A percentile compares a stretch with the other conserved stretches of the same genome.
phyloP scores from a whole-genome alignment of 2,329 filamentous ascomycete species.

The Hypoxylon sp. region DNA sequence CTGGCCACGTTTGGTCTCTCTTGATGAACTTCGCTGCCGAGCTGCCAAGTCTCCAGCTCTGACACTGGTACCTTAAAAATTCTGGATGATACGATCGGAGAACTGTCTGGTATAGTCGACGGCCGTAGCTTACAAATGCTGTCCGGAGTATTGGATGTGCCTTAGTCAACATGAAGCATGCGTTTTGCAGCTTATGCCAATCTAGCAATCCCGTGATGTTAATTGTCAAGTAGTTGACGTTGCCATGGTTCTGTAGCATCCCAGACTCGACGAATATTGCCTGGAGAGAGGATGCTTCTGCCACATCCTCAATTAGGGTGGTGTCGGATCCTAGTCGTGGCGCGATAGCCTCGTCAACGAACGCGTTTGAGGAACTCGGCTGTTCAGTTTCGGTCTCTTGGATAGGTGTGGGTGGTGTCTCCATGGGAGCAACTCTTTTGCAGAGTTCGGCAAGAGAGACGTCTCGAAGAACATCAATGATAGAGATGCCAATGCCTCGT shows the following conservation, averaged over 20 bases:
- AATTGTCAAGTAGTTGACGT: slow-evolving; percentile 65
- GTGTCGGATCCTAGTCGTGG: slow-evolving; percentile 61
- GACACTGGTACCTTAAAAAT: slow-evolving; percentile 62
- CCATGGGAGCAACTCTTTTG: slow-evolving; percentile 50
- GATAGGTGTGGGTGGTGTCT: slow-evolving; percentile 39
- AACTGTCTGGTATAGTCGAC: slow-evolving; percentile 65
- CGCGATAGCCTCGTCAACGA: slow-evolving; percentile 60
- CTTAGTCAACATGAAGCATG: slow-evolving; percentile 61
- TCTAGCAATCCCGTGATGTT: slow-evolving; percentile 63
- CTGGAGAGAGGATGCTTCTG: slow-evolving; percentile 65
- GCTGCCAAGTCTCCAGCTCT: slow-evolving; percentile 58
- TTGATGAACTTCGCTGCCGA: slow-evolving; percentile 60
- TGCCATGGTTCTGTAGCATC: slow-evolving; percentile 61
- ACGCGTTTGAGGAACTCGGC: slow-evolving; percentile 51
- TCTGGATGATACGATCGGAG: slow-evolving; percentile 61
- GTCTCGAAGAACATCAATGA: slow-evolving; percentile 62
- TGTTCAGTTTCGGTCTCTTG: slow-evolving; percentile 17
- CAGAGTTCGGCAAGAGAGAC: slow-evolving; percentile 63
- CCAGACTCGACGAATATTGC: slow-evolving; percentile 64
- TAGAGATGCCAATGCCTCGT: slow-evolving; percentile 59
- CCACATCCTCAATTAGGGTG: slow-evolving; percentile 63
- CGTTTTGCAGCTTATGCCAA: slow-evolving; percentile 61
- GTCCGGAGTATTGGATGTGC: slow-evolving; percentile 70
- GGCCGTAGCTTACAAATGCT: slow-evolving; percentile 64
- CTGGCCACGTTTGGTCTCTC: slow-evolving; percentile 59